A percentile compares a stretch with the other conserved stretches of the same genome.
These are phyloP conservation scores for Zopfochytrium polystomum DNA, from an alignment of 371 early-diverging fungal species.

Conservation along the genomic window DNA sequence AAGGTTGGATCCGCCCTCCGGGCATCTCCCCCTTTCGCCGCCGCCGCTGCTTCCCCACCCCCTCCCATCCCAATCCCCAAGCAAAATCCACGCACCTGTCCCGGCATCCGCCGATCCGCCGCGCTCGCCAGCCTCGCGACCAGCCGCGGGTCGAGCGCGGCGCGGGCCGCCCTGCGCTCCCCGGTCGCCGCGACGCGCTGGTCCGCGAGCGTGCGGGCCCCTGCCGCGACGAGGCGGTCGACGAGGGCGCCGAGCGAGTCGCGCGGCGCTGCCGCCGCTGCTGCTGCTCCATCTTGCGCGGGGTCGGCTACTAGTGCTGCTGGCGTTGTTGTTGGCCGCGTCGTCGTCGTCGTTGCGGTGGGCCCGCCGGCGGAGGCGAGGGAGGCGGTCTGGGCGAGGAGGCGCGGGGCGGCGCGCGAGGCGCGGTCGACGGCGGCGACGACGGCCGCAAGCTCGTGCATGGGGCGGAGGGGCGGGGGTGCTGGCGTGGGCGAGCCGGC, in stretches of 20 bases:
- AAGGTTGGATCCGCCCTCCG: neutral
- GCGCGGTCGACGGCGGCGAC: slow-evolving; percentile 33
- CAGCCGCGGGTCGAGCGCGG: slow-evolving; percentile 23
- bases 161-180: slow-evolving; percentile 16
- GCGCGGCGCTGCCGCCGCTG: slow-evolving; percentile 6
- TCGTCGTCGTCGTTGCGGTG: neutral
- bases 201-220: slow-evolving; percentile 30
- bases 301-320: neutral
- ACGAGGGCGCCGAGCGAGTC: slow-evolving; percentile 27
- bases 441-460: slow-evolving; percentile 26
- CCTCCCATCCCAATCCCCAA: neutral
- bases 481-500: neutral
- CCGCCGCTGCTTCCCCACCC: no score
- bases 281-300: neutral
- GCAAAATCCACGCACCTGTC: neutral
- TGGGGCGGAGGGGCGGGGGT: neutral
- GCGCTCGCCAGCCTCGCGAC: slow-evolving; percentile 30
- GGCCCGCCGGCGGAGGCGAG: neutral
- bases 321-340: neutral
- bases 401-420: slow-evolving; percentile 23
- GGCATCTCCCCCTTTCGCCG: no score
- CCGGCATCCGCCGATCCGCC: neutral
- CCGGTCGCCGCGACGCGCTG: slow-evolving; percentile 27
- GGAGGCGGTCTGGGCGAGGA: slow-evolving; percentile 27
- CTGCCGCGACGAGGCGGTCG: slow-evolving; percentile 30